A percentile compares a stretch with the other conserved stretches of the same genome.
These are phyloP conservation scores for Kwoniella europaea DNA, from an alignment of 768 basidiomycete species.

Conservation along the genomic window DNA sequence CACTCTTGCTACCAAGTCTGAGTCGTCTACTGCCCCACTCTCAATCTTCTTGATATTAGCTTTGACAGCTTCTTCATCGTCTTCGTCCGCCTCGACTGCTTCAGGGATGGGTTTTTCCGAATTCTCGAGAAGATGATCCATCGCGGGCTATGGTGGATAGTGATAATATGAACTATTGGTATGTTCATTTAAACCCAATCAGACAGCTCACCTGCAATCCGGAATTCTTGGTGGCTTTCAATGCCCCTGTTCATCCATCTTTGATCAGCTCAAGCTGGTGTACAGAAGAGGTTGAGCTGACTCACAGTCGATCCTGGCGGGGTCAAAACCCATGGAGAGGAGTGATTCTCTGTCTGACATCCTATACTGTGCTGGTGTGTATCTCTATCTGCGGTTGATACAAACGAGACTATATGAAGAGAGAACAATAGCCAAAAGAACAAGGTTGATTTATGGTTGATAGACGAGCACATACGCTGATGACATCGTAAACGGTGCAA, in stretches of 20 bases:
- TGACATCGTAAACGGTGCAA: not conserved
- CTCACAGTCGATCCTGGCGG: conserved; percentile 82
- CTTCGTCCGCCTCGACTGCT: conserved; percentile 72
- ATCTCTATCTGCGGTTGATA: too few species aligned
- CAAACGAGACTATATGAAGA: too few species aligned
- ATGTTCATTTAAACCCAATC: conserved; percentile 62
- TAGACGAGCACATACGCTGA: not conserved
- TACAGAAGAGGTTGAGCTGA: conserved; percentile 26
- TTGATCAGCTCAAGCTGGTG: conserved; percentile 9
- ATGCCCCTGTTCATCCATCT: conserved; percentile 68
- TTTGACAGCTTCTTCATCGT: conserved; percentile 65
- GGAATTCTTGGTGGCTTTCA: conserved; percentile 78
- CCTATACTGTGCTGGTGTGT: not conserved
- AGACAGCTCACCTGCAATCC: conserved; percentile 69
- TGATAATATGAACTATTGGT: conserved; percentile 23
- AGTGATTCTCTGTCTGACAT: conserved; percentile 60
- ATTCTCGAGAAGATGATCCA: conserved; percentile 86
- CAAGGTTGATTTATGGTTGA: too few species aligned
- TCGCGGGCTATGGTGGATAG: conserved; percentile 55
- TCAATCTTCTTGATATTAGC: conserved; percentile 59
- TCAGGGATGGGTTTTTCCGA: conserved; percentile 73
- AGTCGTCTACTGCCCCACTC: conserved; percentile 35
- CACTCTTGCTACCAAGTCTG: conserved; percentile 52
- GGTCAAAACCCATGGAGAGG: conserved; percentile 84
- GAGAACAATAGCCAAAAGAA: too few species aligned